Conservation (phyloP, 495 filamentous ascomycete genomes). For the Talaromyces proteolyticus region DNA sequence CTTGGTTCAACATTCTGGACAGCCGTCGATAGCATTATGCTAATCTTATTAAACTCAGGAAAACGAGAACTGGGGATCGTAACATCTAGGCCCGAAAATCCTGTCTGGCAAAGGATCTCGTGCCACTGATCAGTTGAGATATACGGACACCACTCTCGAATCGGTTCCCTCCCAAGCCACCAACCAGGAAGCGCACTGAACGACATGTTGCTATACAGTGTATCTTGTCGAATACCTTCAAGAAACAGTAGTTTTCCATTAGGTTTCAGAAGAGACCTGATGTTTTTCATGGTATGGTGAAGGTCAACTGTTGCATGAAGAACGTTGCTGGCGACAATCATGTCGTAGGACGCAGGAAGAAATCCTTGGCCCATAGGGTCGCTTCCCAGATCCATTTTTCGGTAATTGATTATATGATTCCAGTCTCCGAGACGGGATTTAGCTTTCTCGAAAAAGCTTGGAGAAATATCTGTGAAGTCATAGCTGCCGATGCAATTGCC, state of each 20-base stretch:
- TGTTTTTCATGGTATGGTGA: neutral
- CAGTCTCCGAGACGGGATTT: constrained; percentile 25
- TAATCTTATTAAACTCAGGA: neutral
- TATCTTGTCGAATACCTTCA: neutral
- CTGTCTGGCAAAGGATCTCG: neutral
- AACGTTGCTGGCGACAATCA: constrained; percentile 41
- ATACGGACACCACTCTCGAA: neutral
- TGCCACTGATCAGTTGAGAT: neutral
- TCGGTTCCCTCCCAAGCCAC: constrained; percentile 5
- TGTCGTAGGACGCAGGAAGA: constrained; percentile 31
- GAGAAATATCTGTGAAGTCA: constrained; percentile 49
- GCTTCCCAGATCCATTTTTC: constrained; percentile 32
- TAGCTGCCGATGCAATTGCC: no score
- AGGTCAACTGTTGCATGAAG: neutral
- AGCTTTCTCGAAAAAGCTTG: constrained; percentile 41
- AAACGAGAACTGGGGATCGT: neutral
- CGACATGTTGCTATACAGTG: neutral
- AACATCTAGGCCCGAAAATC: neutral
- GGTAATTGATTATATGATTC: constrained; percentile 29
- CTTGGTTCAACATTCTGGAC: no score
- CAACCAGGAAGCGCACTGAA: neutral
- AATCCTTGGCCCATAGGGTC: constrained; percentile 37
- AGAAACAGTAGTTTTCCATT: neutral
- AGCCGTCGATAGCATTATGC: neutral
- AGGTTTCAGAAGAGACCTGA: neutral